These are phyloP conservation scores for Erysimum cheiri DNA, from an alignment of 441 rosid genomes.

Conservation along the genomic window DNA sequence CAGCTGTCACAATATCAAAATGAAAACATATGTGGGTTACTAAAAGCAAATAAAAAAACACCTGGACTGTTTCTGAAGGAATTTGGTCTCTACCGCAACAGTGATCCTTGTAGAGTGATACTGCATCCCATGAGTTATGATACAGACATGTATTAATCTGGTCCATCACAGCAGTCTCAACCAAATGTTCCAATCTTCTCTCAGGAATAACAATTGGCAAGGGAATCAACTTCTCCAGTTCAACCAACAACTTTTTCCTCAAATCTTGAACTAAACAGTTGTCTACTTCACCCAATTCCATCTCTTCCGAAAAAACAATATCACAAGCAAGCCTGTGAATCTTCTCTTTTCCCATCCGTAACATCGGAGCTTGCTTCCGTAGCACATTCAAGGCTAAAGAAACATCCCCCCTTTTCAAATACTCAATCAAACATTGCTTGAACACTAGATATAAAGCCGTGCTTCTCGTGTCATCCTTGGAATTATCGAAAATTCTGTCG, in stretches of 20 bases:
- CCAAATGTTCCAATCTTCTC: conserved; percentile 72
- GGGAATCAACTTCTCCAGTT: conserved; percentile 69
- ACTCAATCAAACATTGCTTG: conserved; percentile 73
- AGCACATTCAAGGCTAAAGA: conserved; percentile 61
- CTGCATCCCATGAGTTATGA: conserved; percentile 62
- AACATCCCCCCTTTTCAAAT: conserved; percentile 61
- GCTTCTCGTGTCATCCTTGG: conserved; percentile 53
- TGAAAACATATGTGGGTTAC: background rate
- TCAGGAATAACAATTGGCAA: conserved; percentile 62
- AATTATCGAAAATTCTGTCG: conserved; percentile 45
- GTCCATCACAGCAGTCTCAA: conserved; percentile 64
- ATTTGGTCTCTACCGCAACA: conserved; percentile 73
- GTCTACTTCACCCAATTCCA: conserved; percentile 52
- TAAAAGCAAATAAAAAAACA: conserved; percentile 37
- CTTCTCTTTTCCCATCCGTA: conserved; percentile 58
- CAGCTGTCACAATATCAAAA: conserved; percentile 2
- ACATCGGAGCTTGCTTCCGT: conserved; percentile 59
- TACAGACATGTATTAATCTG: conserved; percentile 73
- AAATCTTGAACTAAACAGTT: conserved; percentile 45
- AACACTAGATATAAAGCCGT: conserved; percentile 67
- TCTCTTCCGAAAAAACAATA: conserved; percentile 55
- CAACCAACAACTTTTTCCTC: conserved; percentile 58
- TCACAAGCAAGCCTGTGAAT: conserved; percentile 61
- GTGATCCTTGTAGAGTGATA: conserved; percentile 79
- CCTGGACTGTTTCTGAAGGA: conserved; percentile 86